Conservation (phyloP, 73 alveolate genomes). For the Uronychia binucleata region DNA sequence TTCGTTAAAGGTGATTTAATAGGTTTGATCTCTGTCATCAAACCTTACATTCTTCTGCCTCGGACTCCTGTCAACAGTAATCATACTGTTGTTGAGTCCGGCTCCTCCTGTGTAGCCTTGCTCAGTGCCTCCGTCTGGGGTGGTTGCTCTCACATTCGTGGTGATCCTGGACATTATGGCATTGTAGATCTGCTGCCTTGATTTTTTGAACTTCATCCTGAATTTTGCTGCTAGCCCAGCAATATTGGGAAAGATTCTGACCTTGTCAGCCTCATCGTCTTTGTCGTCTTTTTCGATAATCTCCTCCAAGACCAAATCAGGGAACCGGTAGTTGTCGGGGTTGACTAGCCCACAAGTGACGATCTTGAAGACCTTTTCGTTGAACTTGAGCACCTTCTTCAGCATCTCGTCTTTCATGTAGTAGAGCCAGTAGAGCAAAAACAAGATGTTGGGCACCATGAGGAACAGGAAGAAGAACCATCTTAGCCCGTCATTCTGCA, state of each 20-base stretch:
- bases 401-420: constrained; percentile 20
- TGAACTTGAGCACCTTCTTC: neutral
- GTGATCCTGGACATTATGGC: neutral
- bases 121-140: neutral
- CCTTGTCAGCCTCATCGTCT: neutral
- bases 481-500: constrained; percentile 29
- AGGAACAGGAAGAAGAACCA: constrained; percentile 47
- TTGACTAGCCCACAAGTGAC: neutral
- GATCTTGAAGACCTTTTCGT: neutral
- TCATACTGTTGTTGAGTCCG: too few relatives aligned
- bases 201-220: neutral
- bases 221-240: neutral
- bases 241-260: neutral
- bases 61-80: too few relatives aligned
- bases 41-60: too few relatives aligned
- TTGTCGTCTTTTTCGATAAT: neutral
- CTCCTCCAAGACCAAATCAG: neutral
- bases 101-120: too few relatives aligned
- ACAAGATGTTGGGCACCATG: constrained; percentile 28
- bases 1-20: too few relatives aligned
- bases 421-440: constrained; percentile 39
- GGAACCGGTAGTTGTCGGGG: neutral
- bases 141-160: neutral
- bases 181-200: neutral
- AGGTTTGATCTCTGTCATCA: too few relatives aligned